Percentiles rank a stretch among this genome's conserved stretches.
phyloP scores from a whole-genome alignment of 148 eudicot genomes.

The Drosera capensis region DNA sequence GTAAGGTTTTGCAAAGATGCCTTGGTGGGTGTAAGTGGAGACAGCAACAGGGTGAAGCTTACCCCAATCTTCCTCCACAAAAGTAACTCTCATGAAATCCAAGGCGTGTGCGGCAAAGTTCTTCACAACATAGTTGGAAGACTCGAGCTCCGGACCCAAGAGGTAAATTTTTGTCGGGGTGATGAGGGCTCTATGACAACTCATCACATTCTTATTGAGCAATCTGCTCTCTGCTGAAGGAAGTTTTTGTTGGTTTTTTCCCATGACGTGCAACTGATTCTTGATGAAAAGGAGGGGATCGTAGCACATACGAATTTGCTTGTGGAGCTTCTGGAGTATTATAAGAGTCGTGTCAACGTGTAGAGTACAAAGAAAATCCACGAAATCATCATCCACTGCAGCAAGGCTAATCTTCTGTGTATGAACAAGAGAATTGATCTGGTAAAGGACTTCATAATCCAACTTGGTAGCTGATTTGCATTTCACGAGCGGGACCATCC shows the following conservation, averaged over 20 bases:
- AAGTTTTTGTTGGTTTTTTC: conserved; percentile 15
- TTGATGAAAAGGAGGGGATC: conserved; percentile 64
- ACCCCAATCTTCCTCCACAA: conserved; percentile 98
- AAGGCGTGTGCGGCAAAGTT: conserved; percentile 64
- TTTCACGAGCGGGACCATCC: conserved; percentile 68
- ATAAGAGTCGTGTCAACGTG: conserved; percentile 29
- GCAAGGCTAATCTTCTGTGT: conserved; percentile 67
- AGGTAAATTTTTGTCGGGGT: conserved; percentile 85
- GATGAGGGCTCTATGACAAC: conserved; percentile 66
- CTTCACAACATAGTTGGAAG: conserved; percentile 82
- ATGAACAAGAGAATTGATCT: conserved; percentile 83
- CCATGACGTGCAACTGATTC: conserved; percentile 20
- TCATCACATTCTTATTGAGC: conserved; percentile 49
- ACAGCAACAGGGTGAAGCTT: conserved; percentile 43
- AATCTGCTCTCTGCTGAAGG: conserved; percentile 32
- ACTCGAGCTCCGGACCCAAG: conserved; percentile 82
- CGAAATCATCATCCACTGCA: conserved; percentile 46
- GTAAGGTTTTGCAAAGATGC: conserved; percentile 58
- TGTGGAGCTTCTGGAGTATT: conserved; percentile 68
- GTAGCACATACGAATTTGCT: conserved; percentile 40
- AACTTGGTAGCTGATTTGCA: conserved; percentile 23
- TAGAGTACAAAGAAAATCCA: conserved; percentile 39
- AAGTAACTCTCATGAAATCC: conserved; percentile 79
- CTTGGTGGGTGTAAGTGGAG: conserved; percentile 42
- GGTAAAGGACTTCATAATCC: conserved; percentile 65